Percentiles rank a stretch among this genome's conserved stretches.
These are phyloP conservation scores for Auricularia sp. DNA, from an alignment of 768 basidiomycete genomes.

Conservation along the genomic window DNA sequence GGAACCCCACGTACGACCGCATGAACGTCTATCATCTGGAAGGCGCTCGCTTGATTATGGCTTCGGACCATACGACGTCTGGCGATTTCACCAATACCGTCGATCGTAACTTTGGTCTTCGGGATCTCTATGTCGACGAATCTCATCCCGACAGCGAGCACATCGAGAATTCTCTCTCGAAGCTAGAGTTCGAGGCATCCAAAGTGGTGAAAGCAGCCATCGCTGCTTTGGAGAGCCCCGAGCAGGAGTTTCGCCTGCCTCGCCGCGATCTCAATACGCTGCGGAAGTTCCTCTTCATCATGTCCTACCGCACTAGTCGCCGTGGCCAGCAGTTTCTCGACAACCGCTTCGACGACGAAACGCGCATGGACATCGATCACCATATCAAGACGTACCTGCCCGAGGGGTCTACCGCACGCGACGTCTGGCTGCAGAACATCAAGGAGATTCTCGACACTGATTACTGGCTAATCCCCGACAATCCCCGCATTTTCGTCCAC, in stretches of 20 bases:
- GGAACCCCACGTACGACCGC: neutral
- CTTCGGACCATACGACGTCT: neutral
- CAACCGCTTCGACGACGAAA: neutral
- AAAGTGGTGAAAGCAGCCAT: neutral
- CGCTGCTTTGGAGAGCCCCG: neutral
- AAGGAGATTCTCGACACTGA: constrained; percentile 2
- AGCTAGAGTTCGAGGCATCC: constrained; percentile 4
- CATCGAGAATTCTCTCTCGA: constrained; percentile 5
- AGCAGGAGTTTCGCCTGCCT: neutral
- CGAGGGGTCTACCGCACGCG: neutral
- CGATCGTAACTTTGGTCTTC: constrained; percentile 1
- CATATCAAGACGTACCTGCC: neutral
- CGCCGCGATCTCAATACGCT: constrained; percentile 4
- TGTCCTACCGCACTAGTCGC: neutral
- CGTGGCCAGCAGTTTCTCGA: constrained; percentile 3
- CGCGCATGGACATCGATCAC: neutral
- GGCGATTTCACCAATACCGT: neutral
- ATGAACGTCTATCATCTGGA: constrained; percentile 4
- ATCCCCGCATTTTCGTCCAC: neutral
- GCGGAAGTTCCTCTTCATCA: constrained; percentile 7
- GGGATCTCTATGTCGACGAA: constrained; percentile 1
- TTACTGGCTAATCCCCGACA: constrained; percentile 1
- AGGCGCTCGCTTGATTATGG: neutral
- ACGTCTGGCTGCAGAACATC: constrained; percentile 7
- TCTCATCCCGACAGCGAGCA: neutral